Evolutionary conservation across 768 basidiomycete genomes (phyloP).

Genomic region (Collybia sp.): DNA sequence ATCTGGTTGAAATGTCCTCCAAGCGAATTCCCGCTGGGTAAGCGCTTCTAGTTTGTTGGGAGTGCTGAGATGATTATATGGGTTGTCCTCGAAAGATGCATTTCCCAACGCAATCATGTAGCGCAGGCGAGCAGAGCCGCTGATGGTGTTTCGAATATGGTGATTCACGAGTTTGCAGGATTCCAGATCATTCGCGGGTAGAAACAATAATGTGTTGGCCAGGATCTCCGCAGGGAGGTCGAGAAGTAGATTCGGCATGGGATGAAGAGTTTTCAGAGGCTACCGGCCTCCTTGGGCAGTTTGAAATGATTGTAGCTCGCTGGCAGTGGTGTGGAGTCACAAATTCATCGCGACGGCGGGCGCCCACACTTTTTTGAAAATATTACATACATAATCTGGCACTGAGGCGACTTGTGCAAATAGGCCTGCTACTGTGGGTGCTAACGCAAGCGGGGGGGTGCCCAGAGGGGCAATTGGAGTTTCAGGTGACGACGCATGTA

Average conservation of each 20-base stretch:
- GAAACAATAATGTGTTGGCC: conserved; percentile 18
- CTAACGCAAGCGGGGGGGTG: too few species aligned
- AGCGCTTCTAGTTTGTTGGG: conserved; percentile 20
- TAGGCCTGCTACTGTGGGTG: too few species aligned
- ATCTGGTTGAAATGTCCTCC: conserved; percentile 16
- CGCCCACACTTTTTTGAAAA: too few species aligned
- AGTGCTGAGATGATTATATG: conserved; percentile 10
- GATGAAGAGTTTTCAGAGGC: too few species aligned
- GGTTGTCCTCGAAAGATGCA: conserved; percentile 25
- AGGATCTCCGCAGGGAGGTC: conserved; percentile 27
- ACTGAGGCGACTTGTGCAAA: too few species aligned
- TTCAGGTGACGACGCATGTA: too few species aligned
- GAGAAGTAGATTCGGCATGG: conserved; percentile 9
- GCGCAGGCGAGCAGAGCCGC: conserved; percentile 22
- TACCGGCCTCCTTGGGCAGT: too few species aligned
- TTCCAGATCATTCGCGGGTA: conserved; percentile 18
- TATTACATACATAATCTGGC: too few species aligned
- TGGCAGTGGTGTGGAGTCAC: too few species aligned
- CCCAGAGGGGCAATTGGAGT: too few species aligned
- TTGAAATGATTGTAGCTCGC: too few species aligned
- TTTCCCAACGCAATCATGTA: conserved; percentile 22
- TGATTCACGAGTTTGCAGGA: conserved; percentile 16
- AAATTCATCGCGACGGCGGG: too few species aligned
- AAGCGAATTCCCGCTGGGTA: conserved; percentile 18
- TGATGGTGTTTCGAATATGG: conserved; percentile 18